phyloP scores from a whole-genome alignment of 176 grass and related monocot genomes.

The Rhynchospora pubera region DNA sequence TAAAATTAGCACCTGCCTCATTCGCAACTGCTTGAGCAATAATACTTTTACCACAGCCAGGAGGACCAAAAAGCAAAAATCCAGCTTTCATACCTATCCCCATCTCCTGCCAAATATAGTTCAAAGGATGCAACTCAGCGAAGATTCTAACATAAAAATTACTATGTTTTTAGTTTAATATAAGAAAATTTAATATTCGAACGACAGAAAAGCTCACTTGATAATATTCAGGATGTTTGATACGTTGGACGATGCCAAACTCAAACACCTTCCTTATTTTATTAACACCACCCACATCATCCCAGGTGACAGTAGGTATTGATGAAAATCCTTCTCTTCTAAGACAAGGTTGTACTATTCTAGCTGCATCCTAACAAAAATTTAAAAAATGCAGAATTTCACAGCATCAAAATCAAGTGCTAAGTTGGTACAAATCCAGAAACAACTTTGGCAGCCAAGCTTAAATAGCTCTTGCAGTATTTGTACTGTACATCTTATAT shows the following conservation, averaged over 20 bases:
- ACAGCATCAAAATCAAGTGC: background rate
- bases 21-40: slow-evolving; percentile 88
- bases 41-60: slow-evolving; percentile 90
- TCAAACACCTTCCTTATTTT: slow-evolving; percentile 69
- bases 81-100: slow-evolving; percentile 75
- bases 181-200: background rate
- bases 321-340: slow-evolving; percentile 98
- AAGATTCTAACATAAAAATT: slow-evolving; percentile 4
- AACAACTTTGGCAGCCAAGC: no score
- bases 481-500: no score
- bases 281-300: slow-evolving; percentile 78
- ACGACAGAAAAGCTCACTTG: slow-evolving; percentile 38
- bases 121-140: background rate
- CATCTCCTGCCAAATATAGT: slow-evolving; percentile 31
- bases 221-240: slow-evolving; percentile 69
- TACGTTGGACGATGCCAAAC: slow-evolving; percentile 52
- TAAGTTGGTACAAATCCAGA: background rate
- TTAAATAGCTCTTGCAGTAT: no score
- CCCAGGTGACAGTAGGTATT: slow-evolving; percentile 83
- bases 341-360: slow-evolving; percentile 80
- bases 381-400: slow-evolving; percentile 4
- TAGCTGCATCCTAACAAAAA: slow-evolving; percentile 53
- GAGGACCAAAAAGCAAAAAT: slow-evolving; percentile 77
- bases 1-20: slow-evolving; percentile 88
- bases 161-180: slow-evolving; percentile 6